A percentile compares a stretch with the other conserved stretches of the same genome.
Evolutionary conservation across 345 rosid species (phyloP).

Genomic region (Heritiera littoralis): DNA sequence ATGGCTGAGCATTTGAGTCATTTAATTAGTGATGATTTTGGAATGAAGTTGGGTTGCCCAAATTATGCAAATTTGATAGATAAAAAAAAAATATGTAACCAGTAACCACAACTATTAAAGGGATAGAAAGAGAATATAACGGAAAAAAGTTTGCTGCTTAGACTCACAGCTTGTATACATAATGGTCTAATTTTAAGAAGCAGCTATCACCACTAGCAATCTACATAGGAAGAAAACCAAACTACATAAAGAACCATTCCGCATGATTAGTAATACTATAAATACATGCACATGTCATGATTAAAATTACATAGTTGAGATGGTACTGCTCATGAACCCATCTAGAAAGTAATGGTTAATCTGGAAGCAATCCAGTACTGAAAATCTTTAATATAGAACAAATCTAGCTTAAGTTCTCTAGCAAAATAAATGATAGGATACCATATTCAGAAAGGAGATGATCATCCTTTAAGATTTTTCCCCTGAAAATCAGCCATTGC

Average conservation of each 20-base stretch:
- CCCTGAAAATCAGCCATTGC: slow-evolving; percentile 89
- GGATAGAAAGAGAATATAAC: not conserved
- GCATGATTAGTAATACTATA: not conserved
- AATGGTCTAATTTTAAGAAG: not conserved
- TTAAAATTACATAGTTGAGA: not conserved
- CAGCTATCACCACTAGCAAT: not conserved
- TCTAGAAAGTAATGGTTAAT: not conserved
- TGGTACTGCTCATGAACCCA: not conserved
- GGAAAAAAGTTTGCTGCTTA: not conserved
- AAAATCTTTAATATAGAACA: not conserved
- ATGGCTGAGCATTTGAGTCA: not conserved
- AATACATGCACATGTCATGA: not conserved
- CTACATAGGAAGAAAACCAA: not conserved
- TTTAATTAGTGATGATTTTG: not conserved
- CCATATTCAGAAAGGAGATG: slow-evolving; percentile 88
- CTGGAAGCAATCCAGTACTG: not conserved
- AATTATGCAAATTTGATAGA: not conserved
- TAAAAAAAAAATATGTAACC: not conserved
- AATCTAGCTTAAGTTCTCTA: not conserved
- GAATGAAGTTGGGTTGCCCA: not conserved
- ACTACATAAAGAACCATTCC: not conserved
- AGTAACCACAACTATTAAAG: not conserved
- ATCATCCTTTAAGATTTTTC: slow-evolving; percentile 89
- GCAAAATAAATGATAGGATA: slow-evolving; percentile 49
- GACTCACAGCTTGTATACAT: not conserved